A percentile compares a stretch with the other conserved stretches of the same genome.
phyloP scores from a whole-genome alignment of 495 filamentous ascomycete genomes.

The Lasiosphaeria miniovina region DNA sequence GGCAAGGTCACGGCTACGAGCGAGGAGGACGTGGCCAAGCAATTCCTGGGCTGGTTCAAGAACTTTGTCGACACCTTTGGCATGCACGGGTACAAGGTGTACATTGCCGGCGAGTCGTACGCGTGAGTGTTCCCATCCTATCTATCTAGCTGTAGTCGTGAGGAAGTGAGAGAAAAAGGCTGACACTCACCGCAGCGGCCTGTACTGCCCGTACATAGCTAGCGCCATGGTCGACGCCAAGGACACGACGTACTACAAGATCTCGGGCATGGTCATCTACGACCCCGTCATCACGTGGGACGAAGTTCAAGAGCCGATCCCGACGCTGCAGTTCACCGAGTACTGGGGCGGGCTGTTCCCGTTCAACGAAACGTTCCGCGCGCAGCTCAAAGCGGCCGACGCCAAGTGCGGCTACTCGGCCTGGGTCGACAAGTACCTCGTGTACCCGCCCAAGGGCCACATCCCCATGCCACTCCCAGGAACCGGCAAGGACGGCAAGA shows the following conservation, averaged over 20 bases:
- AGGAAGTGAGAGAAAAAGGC: background rate
- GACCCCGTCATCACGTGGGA: slow-evolving; percentile 61
- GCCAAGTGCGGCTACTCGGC: slow-evolving; percentile 63
- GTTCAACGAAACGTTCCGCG: slow-evolving; percentile 65
- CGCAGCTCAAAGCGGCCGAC: slow-evolving; percentile 51
- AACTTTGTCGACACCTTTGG: slow-evolving; percentile 66
- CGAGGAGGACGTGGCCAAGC: slow-evolving; percentile 60
- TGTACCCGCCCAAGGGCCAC: slow-evolving; percentile 62
- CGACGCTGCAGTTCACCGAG: slow-evolving; percentile 59
- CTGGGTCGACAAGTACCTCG: slow-evolving; percentile 59
- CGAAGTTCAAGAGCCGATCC: slow-evolving; percentile 50
- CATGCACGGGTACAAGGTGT: slow-evolving; percentile 61
- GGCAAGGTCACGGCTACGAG: slow-evolving; percentile 59
- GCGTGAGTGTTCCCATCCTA: slow-evolving; percentile 36
- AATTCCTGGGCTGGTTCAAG: slow-evolving; percentile 71
- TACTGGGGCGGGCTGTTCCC: slow-evolving; percentile 59
- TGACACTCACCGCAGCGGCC: slow-evolving; percentile 37
- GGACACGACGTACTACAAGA: slow-evolving; percentile 62
- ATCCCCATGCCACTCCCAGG: slow-evolving; percentile 45
- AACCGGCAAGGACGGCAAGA: slow-evolving; percentile 17
- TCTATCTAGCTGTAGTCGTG: background rate
- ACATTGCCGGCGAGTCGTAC: slow-evolving; percentile 68
- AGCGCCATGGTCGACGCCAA: slow-evolving; percentile 68
- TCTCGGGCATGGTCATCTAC: slow-evolving; percentile 67
- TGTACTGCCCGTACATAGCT: slow-evolving; percentile 78